phyloP scores from a whole-genome alignment of 805 yeast genomes.

The Diddensiella caesifluorescens region DNA sequence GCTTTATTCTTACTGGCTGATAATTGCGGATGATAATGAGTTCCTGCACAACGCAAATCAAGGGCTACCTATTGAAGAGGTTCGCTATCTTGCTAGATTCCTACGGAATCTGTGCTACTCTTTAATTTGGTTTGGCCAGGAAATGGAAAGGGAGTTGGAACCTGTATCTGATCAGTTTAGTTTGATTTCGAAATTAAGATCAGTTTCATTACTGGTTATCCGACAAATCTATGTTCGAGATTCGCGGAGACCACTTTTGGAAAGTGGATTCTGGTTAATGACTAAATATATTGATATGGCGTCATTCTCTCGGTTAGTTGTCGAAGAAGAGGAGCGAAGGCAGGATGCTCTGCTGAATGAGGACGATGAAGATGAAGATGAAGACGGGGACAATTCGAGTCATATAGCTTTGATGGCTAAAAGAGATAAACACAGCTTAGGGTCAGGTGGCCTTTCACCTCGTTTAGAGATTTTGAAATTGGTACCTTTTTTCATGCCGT shows the following conservation, averaged over 20 bases:
- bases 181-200: conserved; percentile 26
- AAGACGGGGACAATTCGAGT: background rate
- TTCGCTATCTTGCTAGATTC: conserved; percentile 41
- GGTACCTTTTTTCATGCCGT: conserved; percentile 76
- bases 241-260: conserved; percentile 51
- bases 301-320: conserved; percentile 36
- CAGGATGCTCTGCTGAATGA: conserved; percentile 19
- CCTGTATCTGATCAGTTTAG: background rate
- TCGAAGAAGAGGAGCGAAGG: conserved; percentile 40
- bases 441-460: conserved; percentile 19
- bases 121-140: conserved; percentile 37
- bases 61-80: conserved; percentile 38
- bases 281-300: conserved; percentile 31
- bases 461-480: conserved; percentile 49
- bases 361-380: conserved; percentile 23
- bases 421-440: too few relatives aligned
- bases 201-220: conserved; percentile 46
- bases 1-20: conserved; percentile 58
- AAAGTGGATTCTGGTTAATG: conserved; percentile 50
- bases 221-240: conserved; percentile 64
- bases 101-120: conserved; percentile 48
- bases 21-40: conserved; percentile 62
- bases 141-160: background rate
- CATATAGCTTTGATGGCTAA: too few relatives aligned
- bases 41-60: conserved; percentile 40